A percentile compares a stretch with the other conserved stretches of the same genome.
These are phyloP conservation scores for Fusarium cicatricum DNA, from an alignment of 2,329 filamentous ascomycete species.

Conservation along the genomic window DNA sequence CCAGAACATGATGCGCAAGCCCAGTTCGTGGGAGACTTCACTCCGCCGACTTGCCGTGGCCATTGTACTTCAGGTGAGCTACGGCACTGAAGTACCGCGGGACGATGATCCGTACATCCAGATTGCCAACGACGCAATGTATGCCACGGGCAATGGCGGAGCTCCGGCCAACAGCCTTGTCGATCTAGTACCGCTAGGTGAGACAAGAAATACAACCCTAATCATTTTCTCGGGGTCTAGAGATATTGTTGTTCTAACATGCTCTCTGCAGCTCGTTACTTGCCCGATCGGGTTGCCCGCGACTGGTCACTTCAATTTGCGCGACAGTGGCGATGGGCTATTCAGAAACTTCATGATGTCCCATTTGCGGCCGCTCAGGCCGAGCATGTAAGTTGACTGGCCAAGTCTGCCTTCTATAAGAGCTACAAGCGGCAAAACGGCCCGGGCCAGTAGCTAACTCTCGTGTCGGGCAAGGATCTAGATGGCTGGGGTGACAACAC, in stretches of 20 bases:
- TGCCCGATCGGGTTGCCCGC: constrained; percentile 42
- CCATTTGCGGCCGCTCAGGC: constrained; percentile 43
- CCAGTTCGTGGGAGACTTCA: constrained; percentile 39
- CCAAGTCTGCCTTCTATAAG: not conserved
- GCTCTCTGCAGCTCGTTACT: constrained; percentile 32
- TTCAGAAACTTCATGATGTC: constrained; percentile 45
- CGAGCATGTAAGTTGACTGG: constrained; percentile 37
- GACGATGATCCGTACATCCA: constrained; percentile 44
- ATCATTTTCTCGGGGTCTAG: not conserved
- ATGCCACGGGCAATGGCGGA: constrained; percentile 44
- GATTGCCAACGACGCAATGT: constrained; percentile 44
- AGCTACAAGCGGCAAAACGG: too few species aligned
- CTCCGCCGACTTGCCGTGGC: constrained; percentile 44
- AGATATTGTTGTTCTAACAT: constrained; percentile 5
- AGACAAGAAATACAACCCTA: not conserved
- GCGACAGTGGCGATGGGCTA: constrained; percentile 47
- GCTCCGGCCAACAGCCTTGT: constrained; percentile 49
- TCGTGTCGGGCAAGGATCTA: constrained; percentile 10
- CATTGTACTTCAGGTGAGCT: constrained; percentile 45
- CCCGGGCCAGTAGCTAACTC: constrained; percentile 19
- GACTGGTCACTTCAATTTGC: constrained; percentile 46
- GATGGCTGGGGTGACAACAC: constrained; percentile 17
- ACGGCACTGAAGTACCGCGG: constrained; percentile 41
- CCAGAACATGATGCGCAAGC: constrained; percentile 28
- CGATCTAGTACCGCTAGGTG: constrained; percentile 54